Percentiles rank a stretch among this genome's conserved stretches.
Conservation (phyloP, 2,329 filamentous ascomycete genomes). For the Phialophora tarda region DNA sequence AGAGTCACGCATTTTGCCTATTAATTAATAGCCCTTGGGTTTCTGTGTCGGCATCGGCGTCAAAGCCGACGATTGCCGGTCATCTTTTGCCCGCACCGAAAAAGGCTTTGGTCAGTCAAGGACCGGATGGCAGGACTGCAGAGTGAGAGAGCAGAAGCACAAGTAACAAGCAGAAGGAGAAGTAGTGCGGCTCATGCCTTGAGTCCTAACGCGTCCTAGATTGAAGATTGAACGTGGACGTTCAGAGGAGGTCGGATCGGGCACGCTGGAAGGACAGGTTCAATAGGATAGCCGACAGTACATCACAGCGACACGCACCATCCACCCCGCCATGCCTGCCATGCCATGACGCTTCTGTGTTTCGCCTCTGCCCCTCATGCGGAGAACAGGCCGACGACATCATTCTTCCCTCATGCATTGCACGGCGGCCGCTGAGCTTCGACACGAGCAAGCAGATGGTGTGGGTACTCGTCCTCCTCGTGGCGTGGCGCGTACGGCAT, state of each 20-base stretch:
- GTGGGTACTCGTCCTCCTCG: neutral
- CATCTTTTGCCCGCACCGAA: neutral
- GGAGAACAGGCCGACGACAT: constrained; percentile 27
- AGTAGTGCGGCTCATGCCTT: neutral
- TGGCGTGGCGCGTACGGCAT: constrained; percentile 6
- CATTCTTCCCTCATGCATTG: constrained; percentile 11
- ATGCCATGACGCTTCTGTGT: neutral
- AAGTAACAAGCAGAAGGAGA: neutral
- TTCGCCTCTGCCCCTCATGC: constrained; percentile 20
- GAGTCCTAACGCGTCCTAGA: neutral
- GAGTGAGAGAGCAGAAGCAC: neutral
- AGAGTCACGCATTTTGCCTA: neutral
- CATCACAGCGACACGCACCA: neutral
- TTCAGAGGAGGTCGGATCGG: too few species aligned
- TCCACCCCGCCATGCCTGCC: constrained; percentile 5
- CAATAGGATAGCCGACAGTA: constrained; percentile 1
- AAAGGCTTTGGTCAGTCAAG: neutral
- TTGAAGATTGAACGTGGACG: too few species aligned
- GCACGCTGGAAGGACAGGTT: neutral
- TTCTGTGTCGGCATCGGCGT: neutral
- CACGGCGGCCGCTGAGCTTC: neutral
- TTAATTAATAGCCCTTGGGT: neutral
- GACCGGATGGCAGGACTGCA: neutral
- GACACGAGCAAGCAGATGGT: neutral
- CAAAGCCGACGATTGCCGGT: neutral